Evolutionary conservation across 441 rosid species (phyloP).

Genomic region (Mallotus repandus): DNA sequence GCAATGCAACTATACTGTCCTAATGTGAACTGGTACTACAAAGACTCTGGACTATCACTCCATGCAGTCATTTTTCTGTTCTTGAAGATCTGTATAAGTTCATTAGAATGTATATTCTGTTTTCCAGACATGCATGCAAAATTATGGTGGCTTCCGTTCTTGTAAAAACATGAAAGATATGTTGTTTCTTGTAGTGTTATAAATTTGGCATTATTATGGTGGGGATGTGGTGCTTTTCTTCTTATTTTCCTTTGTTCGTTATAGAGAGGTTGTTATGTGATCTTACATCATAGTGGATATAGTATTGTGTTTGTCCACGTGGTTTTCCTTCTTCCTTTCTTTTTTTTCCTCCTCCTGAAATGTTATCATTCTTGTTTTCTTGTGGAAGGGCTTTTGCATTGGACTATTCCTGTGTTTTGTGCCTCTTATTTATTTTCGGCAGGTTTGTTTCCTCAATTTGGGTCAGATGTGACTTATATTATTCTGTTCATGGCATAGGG

Average conservation of each 20-base stretch:
- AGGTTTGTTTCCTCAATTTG: slow-evolving; percentile 11
- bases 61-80: background rate
- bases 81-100: background rate
- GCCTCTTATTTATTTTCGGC: background rate
- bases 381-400: background rate
- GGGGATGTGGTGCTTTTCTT: background rate
- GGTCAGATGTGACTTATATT: slow-evolving; percentile 18
- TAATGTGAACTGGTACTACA: background rate
- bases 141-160: background rate
- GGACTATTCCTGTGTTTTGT: slow-evolving; percentile 2
- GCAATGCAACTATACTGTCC: background rate
- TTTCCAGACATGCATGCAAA: background rate
- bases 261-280: background rate
- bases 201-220: background rate
- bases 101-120: background rate
- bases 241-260: background rate
- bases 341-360: background rate
- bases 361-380: background rate
- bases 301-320: background rate
- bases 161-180: background rate
- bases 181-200: slow-evolving; percentile 1
- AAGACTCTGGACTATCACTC: background rate
- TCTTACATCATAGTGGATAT: background rate
- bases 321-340: background rate
- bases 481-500: slow-evolving; percentile 54